Base-by-base conservation (phyloP, 352 stramenopile species). In the Plasmopara muralis region DNA sequence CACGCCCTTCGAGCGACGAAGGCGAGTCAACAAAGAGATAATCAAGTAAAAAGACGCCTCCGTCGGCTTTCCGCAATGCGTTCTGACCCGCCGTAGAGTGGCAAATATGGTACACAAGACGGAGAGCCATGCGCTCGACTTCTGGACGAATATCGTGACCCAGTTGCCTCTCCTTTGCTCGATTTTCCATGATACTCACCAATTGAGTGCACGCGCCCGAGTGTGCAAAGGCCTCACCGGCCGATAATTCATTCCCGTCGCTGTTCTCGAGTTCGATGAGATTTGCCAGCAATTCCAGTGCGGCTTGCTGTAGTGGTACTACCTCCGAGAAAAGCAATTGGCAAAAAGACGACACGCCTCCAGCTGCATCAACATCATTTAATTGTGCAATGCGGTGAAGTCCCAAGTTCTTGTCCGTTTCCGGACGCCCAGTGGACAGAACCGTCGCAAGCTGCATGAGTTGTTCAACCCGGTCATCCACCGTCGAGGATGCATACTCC, bases 341-440 rank as follows among this genome's bases (percentile, higher is more conserved):
- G 43, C 79, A 91, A 38, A 94, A 89, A 8, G 79, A 80, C 1
- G 57, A 55, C 15, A 94, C 69, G 6, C 83, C 83, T 33, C 83
- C 83, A n/a, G 78, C 81, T 6, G 77, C 74, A 47, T 90, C 81
- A 14, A 94, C 68, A 55, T 94, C 83, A 54, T 94, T 94, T 2
- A 94, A 64, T 59, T 94, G 81, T 14, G 79, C 71, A 15, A 94
- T 67, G 47, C 74, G 79, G 43, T 92, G 79, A 1, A 79, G 43
- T 0, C 83, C 83, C 73, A 94, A 83, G 9, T 79, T 78, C 20
- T 45, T 53, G 10, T 76, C 55, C 0, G 72, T 85, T 55, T 92
- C 81, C 18, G 87, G 68, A 3, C 81, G 76, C 0, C 73, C 80
- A 40, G 63, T 53, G 18, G 70, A 78, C 40, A 93, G 59, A 16